Evolutionary conservation across 2,329 filamentous ascomycete genomes (phyloP), one percentile per base, ranked within the genome.

Genomic region (Pyrenochaeta sp.): DNA sequence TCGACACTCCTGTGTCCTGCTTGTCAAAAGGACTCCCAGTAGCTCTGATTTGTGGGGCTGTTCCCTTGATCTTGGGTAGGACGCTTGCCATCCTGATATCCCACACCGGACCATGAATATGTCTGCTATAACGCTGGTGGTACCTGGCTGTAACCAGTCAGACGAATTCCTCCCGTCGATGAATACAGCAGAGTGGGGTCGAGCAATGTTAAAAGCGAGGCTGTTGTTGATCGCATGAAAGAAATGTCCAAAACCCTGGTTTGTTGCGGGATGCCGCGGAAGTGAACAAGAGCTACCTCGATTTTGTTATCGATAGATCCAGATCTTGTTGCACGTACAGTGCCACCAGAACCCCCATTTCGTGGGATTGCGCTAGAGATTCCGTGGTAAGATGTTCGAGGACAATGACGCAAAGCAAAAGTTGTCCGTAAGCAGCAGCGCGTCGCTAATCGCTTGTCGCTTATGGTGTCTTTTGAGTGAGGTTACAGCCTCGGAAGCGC

Each of bases 31-130:
- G 67, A 42, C 64, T 63, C 15, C 59, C 56, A 27, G 62, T 51
- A 50, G 75, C 70, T 55, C 64, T 65, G 52, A 68, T 68, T 17
- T 75, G 72, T 53, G 77, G 73, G 67, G 81, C 77, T 32, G 76
- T 78, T 50, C 79, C 72, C 60, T 74, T 77, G 67, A 81, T 80
- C 52, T 75, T 74, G 36, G 79, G 77, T 43, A 79, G 53, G 23
- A 64, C 59, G 40, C 78, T 72, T 41, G 73, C 66, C 76, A 78
- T 79, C 23, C 49, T 60, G 47, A 52, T 17, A 54, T 42, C 37
- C 55, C 50, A 49, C 32, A 23, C 44, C 35, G 51, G 46, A 57
- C 63, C 58, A 65, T 62, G 50, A 46, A 48, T 51, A 44, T 56
- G 44, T 46, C 50, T 33, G 40, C 42, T 43, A 31, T 42, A 18